These are phyloP conservation scores for Kockiozyma suomiensis DNA, from an alignment of 805 yeast genomes.

Conservation along the genomic window DNA sequence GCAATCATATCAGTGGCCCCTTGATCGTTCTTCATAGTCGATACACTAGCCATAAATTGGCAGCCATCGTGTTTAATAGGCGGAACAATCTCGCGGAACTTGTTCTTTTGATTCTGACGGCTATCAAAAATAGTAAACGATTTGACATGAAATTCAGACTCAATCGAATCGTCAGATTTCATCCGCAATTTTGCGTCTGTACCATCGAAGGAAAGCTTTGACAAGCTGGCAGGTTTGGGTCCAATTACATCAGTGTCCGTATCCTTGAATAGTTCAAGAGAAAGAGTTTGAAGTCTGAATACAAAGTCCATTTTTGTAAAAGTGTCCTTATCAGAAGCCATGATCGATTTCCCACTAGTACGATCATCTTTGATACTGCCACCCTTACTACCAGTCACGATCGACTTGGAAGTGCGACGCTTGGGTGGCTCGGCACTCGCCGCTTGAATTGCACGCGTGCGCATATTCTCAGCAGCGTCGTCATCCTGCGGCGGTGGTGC, in stretches of 20 bases:
- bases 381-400: neutral
- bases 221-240: slow-evolving; percentile 44
- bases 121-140: slow-evolving; percentile 80
- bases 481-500: slow-evolving; percentile 21
- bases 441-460: slow-evolving; percentile 1
- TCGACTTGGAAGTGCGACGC: slow-evolving; percentile 21
- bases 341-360: neutral
- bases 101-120: slow-evolving; percentile 62
- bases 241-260: slow-evolving; percentile 34
- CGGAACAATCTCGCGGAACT: slow-evolving; percentile 81
- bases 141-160: slow-evolving; percentile 63
- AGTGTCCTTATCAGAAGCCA: neutral
- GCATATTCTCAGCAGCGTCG: slow-evolving; percentile 20
- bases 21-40: slow-evolving; percentile 41
- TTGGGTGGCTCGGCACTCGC: slow-evolving; percentile 1
- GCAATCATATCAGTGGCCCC: slow-evolving; percentile 51
- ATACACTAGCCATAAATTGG: slow-evolving; percentile 68
- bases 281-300: slow-evolving; percentile 28
- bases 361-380: slow-evolving; percentile 5
- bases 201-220: slow-evolving; percentile 63
- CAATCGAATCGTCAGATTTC: slow-evolving; percentile 57
- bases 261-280: slow-evolving; percentile 37
- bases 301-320: slow-evolving; percentile 37
- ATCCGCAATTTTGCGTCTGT: slow-evolving; percentile 55
- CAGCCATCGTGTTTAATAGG: slow-evolving; percentile 59